A percentile compares a stretch with the other conserved stretches of the same genome.
These are phyloP conservation scores for Penicillium concentricum DNA, from an alignment of 2,329 filamentous ascomycete genomes.

Conservation along the genomic window DNA sequence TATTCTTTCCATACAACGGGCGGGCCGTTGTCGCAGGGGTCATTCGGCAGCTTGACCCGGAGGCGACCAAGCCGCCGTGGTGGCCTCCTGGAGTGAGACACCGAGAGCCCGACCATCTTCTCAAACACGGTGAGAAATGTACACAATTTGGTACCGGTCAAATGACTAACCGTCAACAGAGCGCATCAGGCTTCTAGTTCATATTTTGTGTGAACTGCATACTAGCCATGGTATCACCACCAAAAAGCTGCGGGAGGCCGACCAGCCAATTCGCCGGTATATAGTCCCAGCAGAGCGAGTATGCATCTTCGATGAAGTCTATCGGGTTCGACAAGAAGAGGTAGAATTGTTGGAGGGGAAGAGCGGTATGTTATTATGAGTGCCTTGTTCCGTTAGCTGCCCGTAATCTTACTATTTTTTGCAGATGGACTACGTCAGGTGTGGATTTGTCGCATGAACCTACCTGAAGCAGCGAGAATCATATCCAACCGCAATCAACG, in stretches of 20 bases:
- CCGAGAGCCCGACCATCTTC: conserved; percentile 35
- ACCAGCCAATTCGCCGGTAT: conserved; percentile 38
- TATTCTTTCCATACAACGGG: conserved; percentile 37
- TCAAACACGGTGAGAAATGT: conserved; percentile 27
- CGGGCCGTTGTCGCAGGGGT: conserved; percentile 29
- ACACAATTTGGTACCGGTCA: neutral
- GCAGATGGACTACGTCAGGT: conserved; percentile 26
- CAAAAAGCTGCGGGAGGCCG: conserved; percentile 39
- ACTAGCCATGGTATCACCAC: conserved; percentile 38
- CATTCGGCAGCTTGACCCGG: conserved; percentile 31
- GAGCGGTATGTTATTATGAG: neutral
- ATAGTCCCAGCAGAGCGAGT: conserved; percentile 35
- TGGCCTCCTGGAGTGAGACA: conserved; percentile 36
- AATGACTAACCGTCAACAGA: conserved; percentile 24
- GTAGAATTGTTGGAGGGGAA: conserved; percentile 36
- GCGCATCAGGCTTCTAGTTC: conserved; percentile 41
- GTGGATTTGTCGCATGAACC: conserved; percentile 28
- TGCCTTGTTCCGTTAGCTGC: neutral
- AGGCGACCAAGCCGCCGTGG: conserved; percentile 35
- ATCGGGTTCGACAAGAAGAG: conserved; percentile 38
- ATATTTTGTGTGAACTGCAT: conserved; percentile 40
- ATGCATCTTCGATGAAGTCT: conserved; percentile 42
- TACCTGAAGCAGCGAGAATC: conserved; percentile 23
- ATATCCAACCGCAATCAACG: conserved; percentile 1
- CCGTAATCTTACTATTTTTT: conserved; percentile 13